Evolutionary conservation across 2,329 filamentous ascomycete species (phyloP).

Genomic region (Daldinia sp.): DNA sequence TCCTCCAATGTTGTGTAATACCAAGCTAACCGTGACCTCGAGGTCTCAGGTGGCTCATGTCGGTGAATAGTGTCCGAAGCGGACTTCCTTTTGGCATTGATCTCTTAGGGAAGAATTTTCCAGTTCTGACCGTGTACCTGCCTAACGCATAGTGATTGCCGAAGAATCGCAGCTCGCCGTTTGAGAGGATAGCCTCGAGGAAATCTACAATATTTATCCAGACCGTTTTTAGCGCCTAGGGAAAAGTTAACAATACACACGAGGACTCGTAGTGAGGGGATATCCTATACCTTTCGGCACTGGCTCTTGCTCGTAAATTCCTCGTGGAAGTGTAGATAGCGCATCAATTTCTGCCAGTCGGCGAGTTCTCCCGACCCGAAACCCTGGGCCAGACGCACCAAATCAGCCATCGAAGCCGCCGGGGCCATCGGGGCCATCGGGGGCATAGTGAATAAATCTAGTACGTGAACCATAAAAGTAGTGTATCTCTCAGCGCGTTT

Average conservation of each 20-base stretch:
- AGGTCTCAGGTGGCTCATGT: constrained; percentile 39
- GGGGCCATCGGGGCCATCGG: background rate
- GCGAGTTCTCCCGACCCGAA: constrained; percentile 43
- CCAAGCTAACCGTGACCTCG: background rate
- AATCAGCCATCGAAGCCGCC: background rate
- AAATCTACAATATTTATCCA: constrained; percentile 62
- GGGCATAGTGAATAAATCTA: background rate
- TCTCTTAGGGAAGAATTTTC: constrained; percentile 57
- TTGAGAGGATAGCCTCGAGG: constrained; percentile 47
- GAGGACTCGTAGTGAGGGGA: background rate
- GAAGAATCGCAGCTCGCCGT: constrained; percentile 47
- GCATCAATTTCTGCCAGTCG: constrained; percentile 57
- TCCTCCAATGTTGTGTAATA: background rate
- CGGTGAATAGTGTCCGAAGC: constrained; percentile 49
- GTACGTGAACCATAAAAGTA: too few relatives aligned
- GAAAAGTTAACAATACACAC: background rate
- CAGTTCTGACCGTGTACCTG: constrained; percentile 47
- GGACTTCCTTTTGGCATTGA: constrained; percentile 53
- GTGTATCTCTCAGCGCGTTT: background rate
- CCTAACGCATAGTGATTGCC: constrained; percentile 45
- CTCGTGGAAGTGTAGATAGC: constrained; percentile 52
- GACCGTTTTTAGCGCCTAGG: constrained; percentile 52
- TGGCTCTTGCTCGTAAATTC: constrained; percentile 53
- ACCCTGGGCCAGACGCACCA: constrained; percentile 12
- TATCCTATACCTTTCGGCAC: constrained; percentile 54